These are phyloP conservation scores for Rhizopus microsporus DNA, from an alignment of 371 early-diverging fungal genomes.

Conservation along the genomic window DNA sequence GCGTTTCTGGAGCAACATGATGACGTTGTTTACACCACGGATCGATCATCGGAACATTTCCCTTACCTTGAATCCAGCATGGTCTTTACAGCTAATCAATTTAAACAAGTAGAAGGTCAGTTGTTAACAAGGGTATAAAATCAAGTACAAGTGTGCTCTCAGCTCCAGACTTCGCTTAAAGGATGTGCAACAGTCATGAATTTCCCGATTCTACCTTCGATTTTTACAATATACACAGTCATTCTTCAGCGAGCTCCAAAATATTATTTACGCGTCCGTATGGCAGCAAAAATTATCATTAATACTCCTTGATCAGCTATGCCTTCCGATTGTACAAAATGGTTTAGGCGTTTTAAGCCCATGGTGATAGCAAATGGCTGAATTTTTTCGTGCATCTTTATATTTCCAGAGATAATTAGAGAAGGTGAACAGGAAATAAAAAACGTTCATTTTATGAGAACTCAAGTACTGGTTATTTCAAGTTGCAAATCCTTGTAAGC, in stretches of 20 bases:
- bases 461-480: too few relatives aligned
- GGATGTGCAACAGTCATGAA: slow-evolving; percentile 1
- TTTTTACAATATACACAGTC: neutral
- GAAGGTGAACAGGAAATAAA: too few relatives aligned
- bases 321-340: neutral
- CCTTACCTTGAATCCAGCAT: slow-evolving; percentile 7
- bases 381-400: too few relatives aligned
- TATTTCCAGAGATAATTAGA: too few relatives aligned
- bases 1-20: neutral
- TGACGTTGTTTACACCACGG: neutral
- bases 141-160: neutral
- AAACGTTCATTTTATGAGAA: too few relatives aligned
- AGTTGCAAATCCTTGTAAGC: too few relatives aligned
- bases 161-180: neutral
- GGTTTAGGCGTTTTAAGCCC: slow-evolving; percentile 3
- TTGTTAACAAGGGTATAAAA: neutral
- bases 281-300: slow-evolving; percentile 5
- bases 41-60: neutral
- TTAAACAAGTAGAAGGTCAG: neutral
- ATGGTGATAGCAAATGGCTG: too few relatives aligned
- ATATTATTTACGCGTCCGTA: neutral
- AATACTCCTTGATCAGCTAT: neutral
- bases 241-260: neutral
- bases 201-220: neutral
- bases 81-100: neutral